Base-by-base conservation (phyloP, 306 rosid genomes). In the Quercus ilex region DNA sequence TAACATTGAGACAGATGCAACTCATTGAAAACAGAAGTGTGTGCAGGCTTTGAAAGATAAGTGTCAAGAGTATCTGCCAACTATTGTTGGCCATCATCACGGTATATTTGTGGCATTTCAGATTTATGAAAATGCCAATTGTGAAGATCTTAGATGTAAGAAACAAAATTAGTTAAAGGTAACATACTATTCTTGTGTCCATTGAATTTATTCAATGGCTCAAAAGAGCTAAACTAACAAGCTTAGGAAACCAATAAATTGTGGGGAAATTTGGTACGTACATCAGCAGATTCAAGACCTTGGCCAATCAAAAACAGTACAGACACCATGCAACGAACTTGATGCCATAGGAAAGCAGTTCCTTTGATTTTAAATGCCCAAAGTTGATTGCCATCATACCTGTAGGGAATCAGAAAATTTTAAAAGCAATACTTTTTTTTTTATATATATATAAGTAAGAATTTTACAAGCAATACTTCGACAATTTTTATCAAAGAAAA, bases 261-360 rank as follows among this genome's bases (percentile, higher is more conserved):
- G 60, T 60, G 71, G 82, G 65, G 74, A 77, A 55, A 51, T 53
- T 72, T 58, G 68, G 58, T 76, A 83, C 98, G 20, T 78, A 94
- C 99, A 85, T 92, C 86, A 74, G 97, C 95, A 85, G 90, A 88
- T 88, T 94, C 99, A 77, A 88, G 87, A 77, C 90, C 97, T 88
- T 83, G 91, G 79, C 99, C 99, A 60, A 92, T 83, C 95, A 92
- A 88, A 84, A 92, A 93, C 55, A 94, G 82, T 74, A 89, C 86
- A 59, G 95, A 92, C 55, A 92, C 97, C 91, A 94, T 92, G 91
- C 97, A 92, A 73, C 99, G 94, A 69, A 94, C 93, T 81, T 94
- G 99, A 83, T 94, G 99, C 99, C 99, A 94, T 10, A 94, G 91
- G 86, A 94, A 94, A 60, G 99, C 99, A 73, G 90, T 90, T 7